Evolutionary conservation across 306 rosid genomes (phyloP).

Genomic region (Trifolium fragiferum): DNA sequence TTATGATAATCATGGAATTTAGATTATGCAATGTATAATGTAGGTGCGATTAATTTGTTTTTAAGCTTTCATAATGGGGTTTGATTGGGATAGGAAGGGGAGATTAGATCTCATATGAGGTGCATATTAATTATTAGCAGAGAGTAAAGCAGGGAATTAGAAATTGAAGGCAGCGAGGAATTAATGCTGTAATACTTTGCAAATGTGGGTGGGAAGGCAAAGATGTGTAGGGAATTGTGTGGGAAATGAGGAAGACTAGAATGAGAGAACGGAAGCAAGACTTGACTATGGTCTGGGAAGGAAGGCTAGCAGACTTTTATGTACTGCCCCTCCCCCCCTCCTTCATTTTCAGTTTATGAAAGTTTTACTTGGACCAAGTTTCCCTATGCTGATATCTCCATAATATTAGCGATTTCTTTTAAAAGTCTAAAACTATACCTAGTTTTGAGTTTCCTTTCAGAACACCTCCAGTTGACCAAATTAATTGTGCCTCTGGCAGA

Average conservation of each 20-base stretch:
- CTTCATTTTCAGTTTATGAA: not conserved
- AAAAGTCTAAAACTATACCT: constrained; percentile 12
- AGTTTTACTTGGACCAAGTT: constrained; percentile 22
- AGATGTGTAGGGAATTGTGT: not conserved
- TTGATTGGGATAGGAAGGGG: not conserved
- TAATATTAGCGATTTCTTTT: not conserved
- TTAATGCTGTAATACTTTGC: not conserved
- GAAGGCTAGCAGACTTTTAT: constrained; percentile 12
- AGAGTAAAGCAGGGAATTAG: too few relatives aligned
- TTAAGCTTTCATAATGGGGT: not conserved
- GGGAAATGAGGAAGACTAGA: not conserved
- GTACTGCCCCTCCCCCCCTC: not conserved
- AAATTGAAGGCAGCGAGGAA: not conserved
- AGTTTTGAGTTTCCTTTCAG: constrained; percentile 19
- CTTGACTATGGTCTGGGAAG: not conserved
- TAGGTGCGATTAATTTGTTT: not conserved
- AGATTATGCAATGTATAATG: not conserved
- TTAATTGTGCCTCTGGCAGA: constrained; percentile 53
- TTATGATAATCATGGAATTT: not conserved
- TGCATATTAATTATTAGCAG: too few relatives aligned
- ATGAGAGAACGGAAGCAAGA: not conserved
- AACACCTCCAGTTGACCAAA: not conserved
- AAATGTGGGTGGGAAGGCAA: constrained; percentile 2
- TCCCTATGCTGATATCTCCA: constrained; percentile 22
- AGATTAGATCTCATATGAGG: too few relatives aligned